Conservation (phyloP, 2,329 filamentous ascomycete species). For the Venturia aucupariae region DNA sequence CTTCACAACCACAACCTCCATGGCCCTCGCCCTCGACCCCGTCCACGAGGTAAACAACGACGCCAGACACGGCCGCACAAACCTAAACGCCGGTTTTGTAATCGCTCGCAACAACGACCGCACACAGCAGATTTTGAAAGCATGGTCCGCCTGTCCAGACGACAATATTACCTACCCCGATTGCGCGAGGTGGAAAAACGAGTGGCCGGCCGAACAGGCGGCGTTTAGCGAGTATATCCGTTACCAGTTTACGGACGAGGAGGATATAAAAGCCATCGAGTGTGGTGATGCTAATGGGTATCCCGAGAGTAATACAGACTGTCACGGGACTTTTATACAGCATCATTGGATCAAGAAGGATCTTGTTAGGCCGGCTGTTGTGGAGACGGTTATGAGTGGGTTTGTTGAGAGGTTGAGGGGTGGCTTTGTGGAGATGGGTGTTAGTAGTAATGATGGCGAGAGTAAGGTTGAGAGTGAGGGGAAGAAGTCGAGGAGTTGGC, state of each 20-base stretch:
- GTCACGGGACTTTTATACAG: constrained; percentile 17
- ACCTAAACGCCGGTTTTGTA: constrained; percentile 34
- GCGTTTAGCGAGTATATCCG: constrained; percentile 27
- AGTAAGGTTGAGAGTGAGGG: no score
- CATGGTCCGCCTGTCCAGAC: constrained; percentile 25
- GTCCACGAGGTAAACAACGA: constrained; percentile 18
- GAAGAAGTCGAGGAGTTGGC: not conserved
- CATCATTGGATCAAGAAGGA: constrained; percentile 16
- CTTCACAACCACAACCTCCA: constrained; percentile 29
- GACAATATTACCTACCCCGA: constrained; percentile 16
- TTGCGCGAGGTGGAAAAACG: constrained; percentile 22
- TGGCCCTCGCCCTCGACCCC: constrained; percentile 35
- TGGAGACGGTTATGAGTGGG: constrained; percentile 12
- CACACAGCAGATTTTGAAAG: constrained; percentile 23
- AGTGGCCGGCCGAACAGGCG: constrained; percentile 27
- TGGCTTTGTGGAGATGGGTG: not conserved
- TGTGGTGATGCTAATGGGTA: constrained; percentile 29
- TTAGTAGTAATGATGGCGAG: no score
- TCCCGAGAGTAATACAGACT: constrained; percentile 20
- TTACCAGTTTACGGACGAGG: constrained; percentile 21
- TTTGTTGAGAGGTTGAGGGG: constrained; percentile 13
- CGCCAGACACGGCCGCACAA: constrained; percentile 27
- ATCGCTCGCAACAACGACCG: constrained; percentile 25
- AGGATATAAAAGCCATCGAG: constrained; percentile 19
- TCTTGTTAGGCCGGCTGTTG: constrained; percentile 12